Conservation (phyloP, 1,284 basidiomycete genomes). For the Anthracocystis walkeri region DNA sequence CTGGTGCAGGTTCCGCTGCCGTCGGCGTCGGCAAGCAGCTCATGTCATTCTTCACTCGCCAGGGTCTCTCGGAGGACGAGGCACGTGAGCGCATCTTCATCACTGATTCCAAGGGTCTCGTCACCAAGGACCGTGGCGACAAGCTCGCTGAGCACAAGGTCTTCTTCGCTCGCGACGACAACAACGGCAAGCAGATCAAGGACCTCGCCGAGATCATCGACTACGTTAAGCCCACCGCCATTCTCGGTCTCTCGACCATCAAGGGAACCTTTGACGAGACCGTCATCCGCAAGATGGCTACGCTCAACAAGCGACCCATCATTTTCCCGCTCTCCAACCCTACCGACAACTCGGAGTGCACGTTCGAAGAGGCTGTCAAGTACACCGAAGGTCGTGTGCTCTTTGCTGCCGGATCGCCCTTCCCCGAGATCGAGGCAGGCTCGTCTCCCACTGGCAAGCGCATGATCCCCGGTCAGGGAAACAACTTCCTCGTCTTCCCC, state of each 20-base stretch:
- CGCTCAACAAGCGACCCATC: slow-evolving; percentile 86
- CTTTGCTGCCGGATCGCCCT: slow-evolving; percentile 92
- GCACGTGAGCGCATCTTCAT: slow-evolving; percentile 66
- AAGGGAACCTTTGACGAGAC: slow-evolving; percentile 82
- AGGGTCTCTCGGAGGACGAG: slow-evolving; percentile 64
- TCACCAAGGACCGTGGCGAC: slow-evolving; percentile 65
- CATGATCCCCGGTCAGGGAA: slow-evolving; percentile 87
- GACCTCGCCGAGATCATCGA: slow-evolving; percentile 81
- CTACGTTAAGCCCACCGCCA: slow-evolving; percentile 88
- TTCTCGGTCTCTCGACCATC: slow-evolving; percentile 90
- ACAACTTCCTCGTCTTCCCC: slow-evolving; percentile 76
- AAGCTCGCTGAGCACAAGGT: slow-evolving; percentile 64
- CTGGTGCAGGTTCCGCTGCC: slow-evolving; percentile 87
- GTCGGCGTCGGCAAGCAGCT: slow-evolving; percentile 75
- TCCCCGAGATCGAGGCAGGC: slow-evolving; percentile 74
- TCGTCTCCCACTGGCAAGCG: slow-evolving; percentile 74
- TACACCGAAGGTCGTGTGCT: slow-evolving; percentile 77
- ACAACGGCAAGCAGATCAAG: slow-evolving; percentile 62
- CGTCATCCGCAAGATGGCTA: slow-evolving; percentile 85
- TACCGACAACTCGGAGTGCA: slow-evolving; percentile 79
- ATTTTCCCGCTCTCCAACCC: slow-evolving; percentile 98
- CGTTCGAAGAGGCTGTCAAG: slow-evolving; percentile 83
- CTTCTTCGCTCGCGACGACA: slow-evolving; percentile 66
- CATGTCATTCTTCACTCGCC: slow-evolving; percentile 64
- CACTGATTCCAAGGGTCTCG: slow-evolving; percentile 66